Evolutionary conservation across 768 basidiomycete species (phyloP).

Genomic region (Phaffia australis): DNA sequence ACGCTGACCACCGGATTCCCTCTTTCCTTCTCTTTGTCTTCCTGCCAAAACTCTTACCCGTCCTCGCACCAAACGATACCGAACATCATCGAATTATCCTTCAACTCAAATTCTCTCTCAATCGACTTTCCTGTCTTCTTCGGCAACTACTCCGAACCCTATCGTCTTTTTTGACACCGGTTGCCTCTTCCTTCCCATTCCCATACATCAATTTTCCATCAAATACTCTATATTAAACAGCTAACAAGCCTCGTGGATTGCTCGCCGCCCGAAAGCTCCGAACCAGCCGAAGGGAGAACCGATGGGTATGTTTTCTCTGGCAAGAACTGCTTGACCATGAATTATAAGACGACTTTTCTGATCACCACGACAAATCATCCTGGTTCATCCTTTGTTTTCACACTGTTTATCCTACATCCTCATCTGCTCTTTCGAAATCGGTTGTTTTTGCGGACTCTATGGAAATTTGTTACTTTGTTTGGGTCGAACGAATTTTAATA

Average conservation of each 20-base stretch:
- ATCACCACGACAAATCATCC: constrained; percentile 1
- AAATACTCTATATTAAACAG: constrained; percentile 42
- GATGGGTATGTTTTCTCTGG: constrained; percentile 63
- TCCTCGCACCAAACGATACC: too few species aligned
- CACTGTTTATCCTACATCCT: not conserved
- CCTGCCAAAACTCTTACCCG: too few species aligned
- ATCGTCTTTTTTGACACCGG: too few species aligned
- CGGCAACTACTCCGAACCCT: too few species aligned
- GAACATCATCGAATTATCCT: too few species aligned
- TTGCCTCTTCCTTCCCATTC: too few species aligned
- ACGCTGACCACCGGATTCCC: too few species aligned
- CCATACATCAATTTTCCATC: too few species aligned
- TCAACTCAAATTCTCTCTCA: too few species aligned
- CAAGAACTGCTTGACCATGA: too few species aligned
- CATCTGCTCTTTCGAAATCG: not conserved
- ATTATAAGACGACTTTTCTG: not conserved
- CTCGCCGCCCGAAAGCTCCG: constrained; percentile 98
- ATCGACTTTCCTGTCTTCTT: too few species aligned
- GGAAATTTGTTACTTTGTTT: constrained; percentile 27
- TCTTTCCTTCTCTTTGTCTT: too few species aligned
- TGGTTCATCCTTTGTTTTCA: not conserved
- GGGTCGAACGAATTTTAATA: constrained; percentile 33
- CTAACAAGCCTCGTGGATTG: constrained; percentile 98
- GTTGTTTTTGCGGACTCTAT: constrained; percentile 12
- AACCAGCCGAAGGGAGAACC: constrained; percentile 82